Conservation (phyloP, 225 moss, liverwort and hornwort genomes). For the Pseudisothecium myosuroides region DNA sequence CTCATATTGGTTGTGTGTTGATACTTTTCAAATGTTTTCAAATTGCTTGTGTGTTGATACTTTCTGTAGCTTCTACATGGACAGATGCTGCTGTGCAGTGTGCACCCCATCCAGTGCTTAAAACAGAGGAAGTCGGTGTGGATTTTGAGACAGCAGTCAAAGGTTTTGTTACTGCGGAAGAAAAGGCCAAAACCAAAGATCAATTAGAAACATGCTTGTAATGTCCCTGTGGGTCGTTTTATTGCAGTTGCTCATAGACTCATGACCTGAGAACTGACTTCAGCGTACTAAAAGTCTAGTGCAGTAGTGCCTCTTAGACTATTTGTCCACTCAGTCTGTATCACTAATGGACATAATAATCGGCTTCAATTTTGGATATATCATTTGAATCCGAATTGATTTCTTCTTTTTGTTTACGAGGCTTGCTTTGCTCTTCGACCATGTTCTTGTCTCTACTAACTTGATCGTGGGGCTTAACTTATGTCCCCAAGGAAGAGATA, state of each 20-base stretch:
- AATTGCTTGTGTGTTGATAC: background rate
- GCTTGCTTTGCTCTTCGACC: background rate
- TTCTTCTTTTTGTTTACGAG: background rate
- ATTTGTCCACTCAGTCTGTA: background rate
- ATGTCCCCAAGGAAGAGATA: no score
- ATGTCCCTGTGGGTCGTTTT: background rate
- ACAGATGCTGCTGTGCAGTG: conserved; percentile 11
- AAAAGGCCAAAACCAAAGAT: conserved; percentile 69
- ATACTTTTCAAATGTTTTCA: background rate
- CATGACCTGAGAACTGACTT: background rate
- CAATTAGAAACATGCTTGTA: conserved; percentile 12
- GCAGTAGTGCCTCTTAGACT: background rate
- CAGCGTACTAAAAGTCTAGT: background rate
- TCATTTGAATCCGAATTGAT: background rate
- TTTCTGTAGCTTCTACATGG: conserved; percentile 29
- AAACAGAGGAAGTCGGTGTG: conserved; percentile 37
- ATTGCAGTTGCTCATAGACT: background rate
- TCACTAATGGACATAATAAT: background rate
- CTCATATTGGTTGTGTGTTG: background rate
- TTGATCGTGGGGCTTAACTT: background rate
- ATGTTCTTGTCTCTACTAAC: background rate
- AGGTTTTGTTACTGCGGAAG: conserved; percentile 33
- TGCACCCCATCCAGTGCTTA: conserved; percentile 68
- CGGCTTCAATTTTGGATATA: background rate
- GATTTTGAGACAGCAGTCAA: conserved; percentile 12